phyloP scores from a whole-genome alignment of 352 stramenopile genomes.

The Pythium pyrilobum region DNA sequence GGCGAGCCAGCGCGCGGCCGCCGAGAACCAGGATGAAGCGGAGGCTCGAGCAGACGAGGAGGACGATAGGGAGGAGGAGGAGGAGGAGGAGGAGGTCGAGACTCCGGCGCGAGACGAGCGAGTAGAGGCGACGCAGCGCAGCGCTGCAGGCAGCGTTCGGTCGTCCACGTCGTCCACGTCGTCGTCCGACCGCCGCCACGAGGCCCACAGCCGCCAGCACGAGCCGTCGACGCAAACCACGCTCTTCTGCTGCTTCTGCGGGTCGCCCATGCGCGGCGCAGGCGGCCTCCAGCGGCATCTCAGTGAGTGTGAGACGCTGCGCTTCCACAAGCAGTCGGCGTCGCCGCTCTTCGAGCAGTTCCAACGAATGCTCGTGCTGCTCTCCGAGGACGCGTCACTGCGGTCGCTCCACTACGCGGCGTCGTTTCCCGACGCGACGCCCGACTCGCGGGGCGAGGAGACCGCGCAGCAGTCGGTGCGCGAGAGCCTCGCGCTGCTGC shows the following conservation, averaged over 20 bases:
- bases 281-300: constrained; percentile 43
- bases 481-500: constrained; percentile 20
- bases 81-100: background rate
- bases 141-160: background rate
- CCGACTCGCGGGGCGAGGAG: constrained; percentile 13
- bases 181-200: constrained; percentile 1
- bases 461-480: constrained; percentile 9
- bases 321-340: constrained; percentile 48
- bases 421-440: constrained; percentile 48
- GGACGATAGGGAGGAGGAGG: background rate
- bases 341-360: constrained; percentile 60
- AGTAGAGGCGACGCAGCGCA: too few relatives aligned
- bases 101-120: background rate
- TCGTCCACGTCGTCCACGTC: constrained; percentile 17
- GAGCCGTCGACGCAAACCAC: constrained; percentile 7
- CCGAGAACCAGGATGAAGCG: background rate
- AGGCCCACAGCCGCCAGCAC: background rate
- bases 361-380: constrained; percentile 48
- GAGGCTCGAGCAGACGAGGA: background rate
- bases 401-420: constrained; percentile 70
- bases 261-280: constrained; percentile 27
- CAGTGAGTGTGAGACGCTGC: constrained; percentile 34
- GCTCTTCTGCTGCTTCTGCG: constrained; percentile 80
- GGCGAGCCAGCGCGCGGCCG: background rate
- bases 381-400: constrained; percentile 62